Percentiles rank a stretch among this genome's conserved stretches.
These are phyloP conservation scores for Coprinopsis sp. DNA, from an alignment of 768 basidiomycete species.

Conservation along the genomic window DNA sequence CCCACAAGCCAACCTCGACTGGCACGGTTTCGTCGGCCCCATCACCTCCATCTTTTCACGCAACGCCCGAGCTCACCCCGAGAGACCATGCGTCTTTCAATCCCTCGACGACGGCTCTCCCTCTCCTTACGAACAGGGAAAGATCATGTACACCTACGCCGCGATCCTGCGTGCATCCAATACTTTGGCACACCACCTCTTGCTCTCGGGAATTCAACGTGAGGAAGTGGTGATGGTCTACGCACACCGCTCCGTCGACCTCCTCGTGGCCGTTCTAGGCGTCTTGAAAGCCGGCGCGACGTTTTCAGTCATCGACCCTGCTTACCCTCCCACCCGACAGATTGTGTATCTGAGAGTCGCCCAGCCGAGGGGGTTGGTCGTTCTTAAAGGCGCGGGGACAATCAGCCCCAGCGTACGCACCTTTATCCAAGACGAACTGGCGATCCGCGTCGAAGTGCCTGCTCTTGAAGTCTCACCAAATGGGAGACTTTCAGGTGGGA, in stretches of 20 bases:
- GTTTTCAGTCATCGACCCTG: constrained; percentile 97
- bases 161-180: constrained; percentile 84
- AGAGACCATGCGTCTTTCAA: constrained; percentile 87
- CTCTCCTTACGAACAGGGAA: too few relatives aligned
- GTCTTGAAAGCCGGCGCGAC: constrained; percentile 93
- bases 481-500: constrained; percentile 66
- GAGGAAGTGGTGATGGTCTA: constrained; percentile 99
- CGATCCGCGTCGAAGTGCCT: constrained; percentile 88
- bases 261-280: constrained; percentile 96
- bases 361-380: constrained; percentile 83
- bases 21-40: constrained; percentile 97
- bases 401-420: constrained; percentile 79
- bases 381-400: constrained; percentile 84
- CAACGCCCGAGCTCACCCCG: constrained; percentile 78
- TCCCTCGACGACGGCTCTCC: constrained; percentile 25
- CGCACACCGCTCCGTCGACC: constrained; percentile 91
- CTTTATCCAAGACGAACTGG: constrained; percentile 71
- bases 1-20: constrained; percentile 84
- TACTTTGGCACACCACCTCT: constrained; percentile 83
- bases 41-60: constrained; percentile 92
- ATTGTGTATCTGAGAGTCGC: constrained; percentile 91
- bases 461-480: constrained; percentile 70
- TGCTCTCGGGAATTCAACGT: constrained; percentile 78
- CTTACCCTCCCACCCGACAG: constrained; percentile 91
- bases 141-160: constrained; percentile 66